Base-by-base conservation (phyloP, 192 early-diverging fungal genomes). In the Linnemannia elongata region DNA sequence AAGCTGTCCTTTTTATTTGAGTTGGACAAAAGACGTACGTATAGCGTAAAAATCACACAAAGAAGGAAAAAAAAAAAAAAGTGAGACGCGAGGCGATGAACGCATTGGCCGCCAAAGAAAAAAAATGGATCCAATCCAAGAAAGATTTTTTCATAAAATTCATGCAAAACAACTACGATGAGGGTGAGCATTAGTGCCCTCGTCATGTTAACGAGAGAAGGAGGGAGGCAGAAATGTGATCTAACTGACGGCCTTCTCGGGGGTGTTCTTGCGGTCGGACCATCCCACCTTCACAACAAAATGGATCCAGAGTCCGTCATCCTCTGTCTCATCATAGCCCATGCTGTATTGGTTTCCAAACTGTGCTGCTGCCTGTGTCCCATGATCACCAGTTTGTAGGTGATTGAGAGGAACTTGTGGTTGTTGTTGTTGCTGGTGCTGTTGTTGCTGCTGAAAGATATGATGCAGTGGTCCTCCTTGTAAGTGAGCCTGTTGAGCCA, bases 251-350 rank as follows among this genome's bases (percentile, higher is more conserved):
- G 72, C 79, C 44, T 76, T 86, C 38, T 82, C 80, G 27, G 7
- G 49, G 6, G 69, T 45, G 12, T 35, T 49, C 49, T 81, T 75
- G 13, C 72, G 45, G 70, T 87, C 85, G 2, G 79, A 78, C 85
- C 85, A 87, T 49, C 85, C 85, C 17, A 87, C 80, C 68, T 87
- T 87, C 45, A 87, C 85, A 30, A 87, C 85, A 87, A 87, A 87
- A 41, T 87, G 80, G 72, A 87, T 78, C 85, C 85, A 87, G 1
- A 87, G 79, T 2, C 85, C 85, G 41, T 87, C 85, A 71, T 87
- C 85, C 63, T 87, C 79, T 3, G 41, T 33, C 9, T 87, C 85
- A 12, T 78, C 84, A 30, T 47, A 49, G n/a, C 41, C 39, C 3
- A 77, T 5, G 20, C 38, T n/a, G 24, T 73, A 44, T 2, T 3